These are phyloP conservation scores for Phialophora chinensis DNA, from an alignment of 2,329 filamentous ascomycete genomes.

Conservation along the genomic window DNA sequence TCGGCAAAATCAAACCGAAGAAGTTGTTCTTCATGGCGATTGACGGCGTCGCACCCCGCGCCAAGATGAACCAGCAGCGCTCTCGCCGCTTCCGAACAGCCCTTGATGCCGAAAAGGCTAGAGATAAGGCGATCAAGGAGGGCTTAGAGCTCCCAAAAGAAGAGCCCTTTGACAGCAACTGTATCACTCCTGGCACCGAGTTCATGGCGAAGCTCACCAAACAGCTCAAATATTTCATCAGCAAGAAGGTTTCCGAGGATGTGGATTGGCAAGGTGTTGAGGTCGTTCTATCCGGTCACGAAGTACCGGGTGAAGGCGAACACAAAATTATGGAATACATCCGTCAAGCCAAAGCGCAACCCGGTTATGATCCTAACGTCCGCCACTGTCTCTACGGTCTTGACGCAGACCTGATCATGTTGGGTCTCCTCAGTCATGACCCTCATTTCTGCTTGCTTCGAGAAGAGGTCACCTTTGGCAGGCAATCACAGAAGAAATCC, in stretches of 20 bases:
- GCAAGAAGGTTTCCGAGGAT: constrained; percentile 97
- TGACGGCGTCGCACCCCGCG: constrained; percentile 93
- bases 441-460: constrained; percentile 96
- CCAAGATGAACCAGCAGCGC: constrained; percentile 99
- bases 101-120: constrained; percentile 83
- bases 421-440: constrained; percentile 94
- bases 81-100: constrained; percentile 94
- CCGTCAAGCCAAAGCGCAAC: constrained; percentile 93
- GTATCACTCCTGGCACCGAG: constrained; percentile 92
- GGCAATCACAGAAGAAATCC: constrained; percentile 82
- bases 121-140: constrained; percentile 88
- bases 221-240: constrained; percentile 97
- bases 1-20: constrained; percentile 98
- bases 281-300: constrained; percentile 93
- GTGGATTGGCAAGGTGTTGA: constrained; percentile 97
- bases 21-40: constrained; percentile 99
- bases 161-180: constrained; percentile 97
- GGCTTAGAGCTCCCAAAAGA: constrained; percentile 94
- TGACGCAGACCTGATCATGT: constrained; percentile 97
- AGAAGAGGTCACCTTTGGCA: constrained; percentile 97
- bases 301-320: constrained; percentile 96
- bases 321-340: constrained; percentile 99
- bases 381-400: constrained; percentile 97
- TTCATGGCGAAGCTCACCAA: constrained; percentile 97
- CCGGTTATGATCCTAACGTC: constrained; percentile 87